Percentiles rank a stretch among this genome's conserved stretches.
Conservation (phyloP, 257 asterid species). For the Marsdenia floribunda region DNA sequence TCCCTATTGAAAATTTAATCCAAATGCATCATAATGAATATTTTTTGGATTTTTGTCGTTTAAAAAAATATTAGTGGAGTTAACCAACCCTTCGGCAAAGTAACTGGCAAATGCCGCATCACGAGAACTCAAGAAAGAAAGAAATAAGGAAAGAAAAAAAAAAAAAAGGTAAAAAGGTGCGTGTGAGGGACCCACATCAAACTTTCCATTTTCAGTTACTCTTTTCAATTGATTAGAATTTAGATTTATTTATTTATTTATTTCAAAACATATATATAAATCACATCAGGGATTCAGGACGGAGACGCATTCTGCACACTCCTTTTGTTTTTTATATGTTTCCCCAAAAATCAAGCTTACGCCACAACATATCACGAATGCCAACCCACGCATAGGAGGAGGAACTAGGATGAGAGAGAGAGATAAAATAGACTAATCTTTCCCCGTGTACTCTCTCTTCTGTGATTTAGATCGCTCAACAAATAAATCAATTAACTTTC, state of each 20-base stretch:
- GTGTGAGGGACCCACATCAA: slow-evolving; percentile 16
- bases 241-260: background rate
- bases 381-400: no score
- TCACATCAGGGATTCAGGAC: background rate
- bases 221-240: slow-evolving; percentile 17
- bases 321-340: slow-evolving; percentile 8
- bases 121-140: slow-evolving; percentile 10
- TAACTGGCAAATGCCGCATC: background rate
- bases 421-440: background rate
- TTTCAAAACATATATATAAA: background rate
- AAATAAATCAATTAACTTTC: slow-evolving; percentile 18
- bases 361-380: slow-evolving; percentile 2
- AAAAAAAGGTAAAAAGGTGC: slow-evolving; percentile 7
- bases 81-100: background rate
- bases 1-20: no score
- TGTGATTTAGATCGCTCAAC: background rate
- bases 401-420: background rate
- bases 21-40: no score
- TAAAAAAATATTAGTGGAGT: background rate
- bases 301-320: background rate
- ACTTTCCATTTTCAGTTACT: slow-evolving; percentile 29
- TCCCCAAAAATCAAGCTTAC: slow-evolving; percentile 14
- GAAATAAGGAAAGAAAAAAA: background rate
- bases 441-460: background rate
- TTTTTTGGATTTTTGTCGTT: no score